phyloP scores from a whole-genome alignment of 176 grass and related monocot genomes.

The Avena sativa region DNA sequence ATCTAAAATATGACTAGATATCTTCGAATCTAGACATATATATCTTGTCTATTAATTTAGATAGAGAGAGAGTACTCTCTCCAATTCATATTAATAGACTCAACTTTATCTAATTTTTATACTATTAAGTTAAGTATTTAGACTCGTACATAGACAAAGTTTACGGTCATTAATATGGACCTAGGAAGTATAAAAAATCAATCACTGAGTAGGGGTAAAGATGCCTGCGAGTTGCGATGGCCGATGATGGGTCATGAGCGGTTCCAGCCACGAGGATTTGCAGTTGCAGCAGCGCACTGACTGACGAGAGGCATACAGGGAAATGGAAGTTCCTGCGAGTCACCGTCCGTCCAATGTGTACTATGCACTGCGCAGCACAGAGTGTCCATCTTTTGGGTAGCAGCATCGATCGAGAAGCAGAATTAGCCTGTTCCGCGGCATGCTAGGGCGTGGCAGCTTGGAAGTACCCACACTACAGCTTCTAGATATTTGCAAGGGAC shows the following conservation, averaged over 20 bases:
- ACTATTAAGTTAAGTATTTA: too few species aligned
- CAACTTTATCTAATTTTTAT: too few species aligned
- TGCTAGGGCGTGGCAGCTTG: neutral
- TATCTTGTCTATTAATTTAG: too few species aligned
- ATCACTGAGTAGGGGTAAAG: too few species aligned
- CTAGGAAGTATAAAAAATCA: too few species aligned
- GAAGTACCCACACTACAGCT: neutral
- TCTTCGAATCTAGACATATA: too few species aligned
- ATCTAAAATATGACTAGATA: too few species aligned
- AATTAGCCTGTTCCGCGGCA: neutral
- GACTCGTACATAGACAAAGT: too few species aligned
- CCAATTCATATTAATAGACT: too few species aligned
- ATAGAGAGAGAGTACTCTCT: too few species aligned
- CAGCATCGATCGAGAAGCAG: neutral
- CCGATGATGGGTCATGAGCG: neutral
- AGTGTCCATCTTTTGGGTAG: slow-evolving; percentile 33
- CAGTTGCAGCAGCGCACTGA: neutral
- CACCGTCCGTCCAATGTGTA: neutral
- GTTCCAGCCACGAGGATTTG: neutral
- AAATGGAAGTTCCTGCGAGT: neutral
- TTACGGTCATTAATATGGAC: too few species aligned
- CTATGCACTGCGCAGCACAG: neutral
- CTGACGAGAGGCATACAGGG: neutral
- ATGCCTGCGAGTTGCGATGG: neutral
- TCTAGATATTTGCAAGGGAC: neutral